Evolutionary conservation across 495 filamentous ascomycete species (phyloP).

Genomic region (Umbilicaria muhlenbergii): DNA sequence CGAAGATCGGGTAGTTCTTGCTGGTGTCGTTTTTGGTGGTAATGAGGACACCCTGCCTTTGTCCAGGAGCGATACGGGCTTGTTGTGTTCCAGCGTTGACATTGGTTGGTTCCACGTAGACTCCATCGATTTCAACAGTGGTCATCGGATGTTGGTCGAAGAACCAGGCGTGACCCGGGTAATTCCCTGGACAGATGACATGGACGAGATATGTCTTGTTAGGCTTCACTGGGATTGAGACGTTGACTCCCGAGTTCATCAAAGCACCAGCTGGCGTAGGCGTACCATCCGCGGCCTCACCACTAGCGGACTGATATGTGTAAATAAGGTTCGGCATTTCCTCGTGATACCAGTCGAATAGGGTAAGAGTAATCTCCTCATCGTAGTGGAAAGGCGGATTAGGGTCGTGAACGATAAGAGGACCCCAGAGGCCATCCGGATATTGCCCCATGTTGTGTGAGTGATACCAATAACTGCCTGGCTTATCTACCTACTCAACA

Average conservation of each 20-base stretch:
- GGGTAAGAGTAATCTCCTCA: conserved; percentile 45
- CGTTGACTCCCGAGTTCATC: conserved; percentile 40
- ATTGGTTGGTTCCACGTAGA: conserved; percentile 37
- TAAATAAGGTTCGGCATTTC: conserved; percentile 27
- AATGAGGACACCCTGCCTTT: conserved; percentile 53
- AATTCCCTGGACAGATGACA: conserved; percentile 60
- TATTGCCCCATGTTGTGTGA: conserved; percentile 55
- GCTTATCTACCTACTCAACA: conserved; percentile 37
- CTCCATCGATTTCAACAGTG: conserved; percentile 40
- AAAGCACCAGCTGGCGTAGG: conserved; percentile 35
- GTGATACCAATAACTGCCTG: conserved; percentile 76
- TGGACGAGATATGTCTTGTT: conserved; percentile 71
- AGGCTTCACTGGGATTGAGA: conserved; percentile 43
- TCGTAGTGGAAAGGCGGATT: conserved; percentile 49
- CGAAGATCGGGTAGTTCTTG: conserved; percentile 51
- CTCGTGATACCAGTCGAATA: conserved; percentile 50
- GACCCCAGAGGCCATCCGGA: conserved; percentile 58
- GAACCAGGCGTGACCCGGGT: conserved; percentile 54
- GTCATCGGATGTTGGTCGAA: conserved; percentile 54
- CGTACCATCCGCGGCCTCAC: conserved; percentile 35
- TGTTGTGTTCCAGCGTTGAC: conserved; percentile 26
- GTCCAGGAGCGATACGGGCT: conserved; percentile 52
- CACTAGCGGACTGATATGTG: conserved; percentile 29
- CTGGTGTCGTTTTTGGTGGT: conserved; percentile 47
- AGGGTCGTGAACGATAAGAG: conserved; percentile 57